Percentiles rank a stretch among this genome's conserved stretches.
Evolutionary conservation across 306 rosid genomes (phyloP).

Genomic region (Sophora flavescens): DNA sequence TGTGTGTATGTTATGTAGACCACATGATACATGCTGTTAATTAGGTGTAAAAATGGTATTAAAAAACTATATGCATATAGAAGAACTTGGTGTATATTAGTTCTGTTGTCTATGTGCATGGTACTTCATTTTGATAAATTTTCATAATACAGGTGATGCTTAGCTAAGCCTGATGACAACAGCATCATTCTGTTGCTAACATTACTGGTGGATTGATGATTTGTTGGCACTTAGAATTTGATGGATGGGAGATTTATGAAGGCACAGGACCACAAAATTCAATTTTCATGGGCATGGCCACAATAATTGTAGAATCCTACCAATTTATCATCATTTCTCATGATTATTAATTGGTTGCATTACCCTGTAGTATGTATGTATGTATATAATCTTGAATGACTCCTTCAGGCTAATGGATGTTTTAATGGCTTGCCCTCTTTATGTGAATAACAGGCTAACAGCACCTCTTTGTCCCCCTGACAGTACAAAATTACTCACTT

Average conservation of each 20-base stretch:
- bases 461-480: too few species aligned
- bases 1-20: too few species aligned
- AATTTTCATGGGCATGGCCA: not conserved
- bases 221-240: conserved; percentile 39
- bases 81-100: conserved; percentile 1
- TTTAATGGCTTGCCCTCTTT: too few species aligned
- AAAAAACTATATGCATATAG: too few species aligned
- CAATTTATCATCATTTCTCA: not conserved
- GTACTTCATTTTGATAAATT: not conserved
- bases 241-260: conserved; percentile 33
- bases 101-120: not conserved
- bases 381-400: not conserved
- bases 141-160: conserved; percentile 38
- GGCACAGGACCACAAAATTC: not conserved
- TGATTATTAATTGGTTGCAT: not conserved
- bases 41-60: too few species aligned
- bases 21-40: too few species aligned
- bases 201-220: conserved; percentile 4
- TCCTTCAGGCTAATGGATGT: not conserved
- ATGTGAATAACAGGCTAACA: too few species aligned
- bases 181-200: conserved; percentile 29
- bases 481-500: too few species aligned
- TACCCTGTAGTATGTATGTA: not conserved
- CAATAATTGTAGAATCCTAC: not conserved
- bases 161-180: conserved; percentile 31